Conservation (phyloP, 108 stramenopile genomes). For the Nannochloropsis gaditana region DNA sequence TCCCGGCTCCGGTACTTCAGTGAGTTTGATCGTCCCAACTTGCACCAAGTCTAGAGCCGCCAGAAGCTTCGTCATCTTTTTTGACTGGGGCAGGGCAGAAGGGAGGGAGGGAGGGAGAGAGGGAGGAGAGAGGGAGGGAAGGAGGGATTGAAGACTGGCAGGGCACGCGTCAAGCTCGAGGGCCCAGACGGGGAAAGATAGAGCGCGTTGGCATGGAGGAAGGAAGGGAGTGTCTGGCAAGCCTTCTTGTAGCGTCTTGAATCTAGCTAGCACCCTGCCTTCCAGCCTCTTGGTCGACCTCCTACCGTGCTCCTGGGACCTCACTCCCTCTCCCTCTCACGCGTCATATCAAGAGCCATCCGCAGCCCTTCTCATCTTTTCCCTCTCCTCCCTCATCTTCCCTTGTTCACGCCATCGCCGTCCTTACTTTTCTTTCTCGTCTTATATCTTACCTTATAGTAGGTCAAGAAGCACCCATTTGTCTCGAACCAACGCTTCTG, state of each 20-base stretch:
- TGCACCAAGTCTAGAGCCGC: constrained; percentile 58
- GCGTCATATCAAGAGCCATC: neutral
- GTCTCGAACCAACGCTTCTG: constrained; percentile 95
- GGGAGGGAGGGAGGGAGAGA: neutral
- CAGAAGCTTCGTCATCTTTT: constrained; percentile 71
- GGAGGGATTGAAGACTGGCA: neutral
- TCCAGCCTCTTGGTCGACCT: neutral
- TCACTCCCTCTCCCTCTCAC: neutral
- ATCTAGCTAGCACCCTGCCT: neutral
- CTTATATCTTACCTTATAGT: constrained; percentile 66
- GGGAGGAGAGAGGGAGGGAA: neutral
- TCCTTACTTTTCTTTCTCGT: neutral
- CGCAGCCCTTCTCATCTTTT: neutral
- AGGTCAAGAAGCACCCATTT: constrained; percentile 85
- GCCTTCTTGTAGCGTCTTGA: neutral
- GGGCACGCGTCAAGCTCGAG: too few relatives aligned
- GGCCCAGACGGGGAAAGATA: neutral
- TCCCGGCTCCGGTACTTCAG: neutral
- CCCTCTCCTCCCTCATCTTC: neutral
- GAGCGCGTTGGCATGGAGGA: neutral
- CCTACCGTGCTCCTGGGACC: too few relatives aligned
- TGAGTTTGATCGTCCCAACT: constrained; percentile 52
- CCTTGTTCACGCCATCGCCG: neutral
- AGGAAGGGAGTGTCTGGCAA: neutral
- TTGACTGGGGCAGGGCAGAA: constrained; percentile 44